Conservation (phyloP, 208 protist species). For the Strigomonas culicis region DNA sequence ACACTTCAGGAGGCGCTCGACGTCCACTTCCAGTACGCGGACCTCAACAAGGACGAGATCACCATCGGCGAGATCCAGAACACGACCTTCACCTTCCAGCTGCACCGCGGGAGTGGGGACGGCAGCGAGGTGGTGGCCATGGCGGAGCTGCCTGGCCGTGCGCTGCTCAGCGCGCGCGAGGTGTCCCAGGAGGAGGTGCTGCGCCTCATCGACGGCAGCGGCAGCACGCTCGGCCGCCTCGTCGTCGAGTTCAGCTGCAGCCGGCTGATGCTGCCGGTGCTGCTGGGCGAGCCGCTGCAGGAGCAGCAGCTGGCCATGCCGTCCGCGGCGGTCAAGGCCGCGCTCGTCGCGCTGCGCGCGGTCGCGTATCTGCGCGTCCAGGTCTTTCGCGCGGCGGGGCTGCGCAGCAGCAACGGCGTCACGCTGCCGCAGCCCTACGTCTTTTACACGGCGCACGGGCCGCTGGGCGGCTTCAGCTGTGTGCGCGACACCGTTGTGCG, state of each 20-base stretch:
- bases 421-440: constrained; percentile 66
- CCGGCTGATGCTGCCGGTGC: constrained; percentile 64
- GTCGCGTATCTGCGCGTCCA: constrained; percentile 68
- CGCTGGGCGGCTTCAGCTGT: constrained; percentile 32
- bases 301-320: constrained; percentile 20
- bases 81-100: constrained; percentile 68
- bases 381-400: constrained; percentile 52
- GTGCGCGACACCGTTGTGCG: constrained; percentile 76
- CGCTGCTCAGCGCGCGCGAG: constrained; percentile 54
- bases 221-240: constrained; percentile 33
- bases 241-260: constrained; percentile 51
- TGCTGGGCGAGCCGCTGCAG: constrained; percentile 30
- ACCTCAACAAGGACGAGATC: constrained; percentile 46
- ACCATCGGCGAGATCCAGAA: constrained; percentile 48
- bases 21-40: constrained; percentile 67
- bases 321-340: constrained; percentile 32
- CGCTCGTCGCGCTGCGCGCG: constrained; percentile 61
- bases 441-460: constrained; percentile 71
- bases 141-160: constrained; percentile 59
- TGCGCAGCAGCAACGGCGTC: constrained; percentile 14
- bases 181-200: constrained; percentile 37
- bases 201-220: constrained; percentile 41
- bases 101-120: constrained; percentile 39
- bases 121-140: constrained; percentile 59
- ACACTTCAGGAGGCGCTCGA: constrained; percentile 51